phyloP scores from a whole-genome alignment of 352 stramenopile species.

The Phytophthora boehmeriae region DNA sequence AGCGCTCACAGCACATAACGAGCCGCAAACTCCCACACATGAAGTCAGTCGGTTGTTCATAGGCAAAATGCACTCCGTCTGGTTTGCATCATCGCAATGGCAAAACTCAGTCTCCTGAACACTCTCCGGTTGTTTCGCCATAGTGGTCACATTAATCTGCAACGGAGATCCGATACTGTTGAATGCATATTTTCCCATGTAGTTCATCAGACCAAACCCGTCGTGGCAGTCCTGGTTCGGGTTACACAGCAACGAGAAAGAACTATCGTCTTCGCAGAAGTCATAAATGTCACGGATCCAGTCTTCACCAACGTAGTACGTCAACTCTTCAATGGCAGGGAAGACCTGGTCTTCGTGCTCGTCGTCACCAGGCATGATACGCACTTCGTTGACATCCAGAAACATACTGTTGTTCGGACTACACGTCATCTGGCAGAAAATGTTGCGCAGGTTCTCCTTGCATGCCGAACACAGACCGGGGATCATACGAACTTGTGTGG shows the following conservation, averaged over 20 bases:
- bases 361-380: conserved; percentile 51
- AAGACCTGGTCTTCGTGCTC: conserved; percentile 44
- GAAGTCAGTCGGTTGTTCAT: conserved; percentile 57
- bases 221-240: conserved; percentile 57
- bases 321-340: conserved; percentile 57
- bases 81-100: conserved; percentile 45
- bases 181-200: conserved; percentile 68
- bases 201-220: conserved; percentile 59
- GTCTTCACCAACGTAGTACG: conserved; percentile 67
- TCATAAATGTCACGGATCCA: conserved; percentile 73
- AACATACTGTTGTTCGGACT: conserved; percentile 73
- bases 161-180: conserved; percentile 65
- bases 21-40: conserved; percentile 57
- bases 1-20: conserved; percentile 46
- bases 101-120: conserved; percentile 49
- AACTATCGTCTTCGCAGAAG: conserved; percentile 61
- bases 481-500: conserved; percentile 67
- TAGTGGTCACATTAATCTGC: conserved; percentile 67
- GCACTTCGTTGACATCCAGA: conserved; percentile 56
- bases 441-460: conserved; percentile 70
- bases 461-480: conserved; percentile 57
- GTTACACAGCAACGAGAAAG: conserved; percentile 63
- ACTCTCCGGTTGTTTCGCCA: conserved; percentile 30
- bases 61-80: conserved; percentile 49
- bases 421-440: conserved; percentile 71